Percentiles rank a stretch among this genome's conserved stretches.
phyloP scores from a whole-genome alignment of 2,329 filamentous ascomycete species.

The Orbilia ellipsospora region DNA sequence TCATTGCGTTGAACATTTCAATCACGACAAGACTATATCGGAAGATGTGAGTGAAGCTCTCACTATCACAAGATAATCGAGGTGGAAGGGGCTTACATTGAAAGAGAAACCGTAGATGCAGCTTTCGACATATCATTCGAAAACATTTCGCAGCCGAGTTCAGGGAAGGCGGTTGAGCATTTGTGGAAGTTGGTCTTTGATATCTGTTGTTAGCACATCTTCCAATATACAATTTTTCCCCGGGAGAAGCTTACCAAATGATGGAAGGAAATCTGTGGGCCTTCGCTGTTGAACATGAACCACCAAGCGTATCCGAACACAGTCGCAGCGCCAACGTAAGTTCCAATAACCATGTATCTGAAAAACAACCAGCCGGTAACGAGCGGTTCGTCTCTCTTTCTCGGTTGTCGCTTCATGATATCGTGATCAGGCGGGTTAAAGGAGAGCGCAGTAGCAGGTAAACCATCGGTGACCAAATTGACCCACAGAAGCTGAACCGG shows the following conservation, averaged over 20 bases:
- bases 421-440: constrained; percentile 99
- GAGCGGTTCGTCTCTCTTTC: constrained; percentile 91
- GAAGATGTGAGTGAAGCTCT: not conserved
- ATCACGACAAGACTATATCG: constrained; percentile 83
- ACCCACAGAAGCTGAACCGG: constrained; percentile 99
- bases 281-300: constrained; percentile 95
- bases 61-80: constrained; percentile 62
- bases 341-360: constrained; percentile 95
- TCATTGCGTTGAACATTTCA: constrained; percentile 99
- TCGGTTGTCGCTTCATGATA: constrained; percentile 91
- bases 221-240: not conserved
- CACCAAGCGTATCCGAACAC: constrained; percentile 99
- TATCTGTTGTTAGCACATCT: not conserved
- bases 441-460: constrained; percentile 92
- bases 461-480: constrained; percentile 95
- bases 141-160: constrained; percentile 95
- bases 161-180: constrained; percentile 84
- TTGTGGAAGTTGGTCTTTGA: constrained; percentile 82
- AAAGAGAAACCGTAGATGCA: constrained; percentile 91
- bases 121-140: constrained; percentile 84
- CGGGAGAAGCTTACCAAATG: constrained; percentile 70
- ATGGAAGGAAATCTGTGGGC: constrained; percentile 89
- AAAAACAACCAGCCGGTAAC: constrained; percentile 97
- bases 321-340: constrained; percentile 92
- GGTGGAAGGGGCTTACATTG: constrained; percentile 28